Evolutionary conservation across 805 yeast species (phyloP).

Genomic region (Starmerella apis): DNA sequence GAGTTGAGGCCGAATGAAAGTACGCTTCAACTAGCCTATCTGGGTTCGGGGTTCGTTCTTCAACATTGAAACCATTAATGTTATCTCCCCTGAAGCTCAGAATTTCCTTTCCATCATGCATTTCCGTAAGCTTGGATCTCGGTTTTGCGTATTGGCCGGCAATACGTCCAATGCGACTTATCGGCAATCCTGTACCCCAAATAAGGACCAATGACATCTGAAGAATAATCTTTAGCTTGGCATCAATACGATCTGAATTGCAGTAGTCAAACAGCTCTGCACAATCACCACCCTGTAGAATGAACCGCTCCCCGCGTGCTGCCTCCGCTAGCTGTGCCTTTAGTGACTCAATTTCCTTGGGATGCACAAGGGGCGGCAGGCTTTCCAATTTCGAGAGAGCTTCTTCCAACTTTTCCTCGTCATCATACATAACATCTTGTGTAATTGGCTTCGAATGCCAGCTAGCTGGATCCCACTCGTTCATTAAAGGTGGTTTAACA

Average conservation of each 20-base stretch:
- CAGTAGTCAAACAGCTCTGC: constrained; percentile 39
- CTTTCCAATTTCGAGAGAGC: constrained; percentile 36
- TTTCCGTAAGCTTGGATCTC: constrained; percentile 36
- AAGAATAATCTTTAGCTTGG: constrained; percentile 35
- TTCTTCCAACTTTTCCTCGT: constrained; percentile 32
- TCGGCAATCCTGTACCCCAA: constrained; percentile 37
- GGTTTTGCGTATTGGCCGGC: constrained; percentile 41
- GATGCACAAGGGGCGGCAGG: constrained; percentile 37
- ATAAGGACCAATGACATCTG: constrained; percentile 38
- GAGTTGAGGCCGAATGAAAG: constrained; percentile 39
- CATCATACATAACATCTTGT: constrained; percentile 37
- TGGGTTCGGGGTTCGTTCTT: constrained; percentile 36
- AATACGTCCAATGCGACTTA: constrained; percentile 36
- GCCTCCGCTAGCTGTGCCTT: constrained; percentile 33
- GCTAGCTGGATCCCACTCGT: constrained; percentile 34
- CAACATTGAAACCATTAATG: constrained; percentile 35
- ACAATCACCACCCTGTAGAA: constrained; percentile 39
- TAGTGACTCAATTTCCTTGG: constrained; percentile 33
- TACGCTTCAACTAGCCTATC: constrained; percentile 35
- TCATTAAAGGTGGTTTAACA: constrained; percentile 15
- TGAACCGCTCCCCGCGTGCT: constrained; percentile 37
- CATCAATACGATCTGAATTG: constrained; percentile 34
- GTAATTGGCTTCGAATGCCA: constrained; percentile 38
- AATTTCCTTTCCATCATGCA: constrained; percentile 34
- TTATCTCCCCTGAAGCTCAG: constrained; percentile 39